A percentile compares a stretch with the other conserved stretches of the same genome.
phyloP scores from a whole-genome alignment of 257 asterid species.

The Asclepias syriaca region DNA sequence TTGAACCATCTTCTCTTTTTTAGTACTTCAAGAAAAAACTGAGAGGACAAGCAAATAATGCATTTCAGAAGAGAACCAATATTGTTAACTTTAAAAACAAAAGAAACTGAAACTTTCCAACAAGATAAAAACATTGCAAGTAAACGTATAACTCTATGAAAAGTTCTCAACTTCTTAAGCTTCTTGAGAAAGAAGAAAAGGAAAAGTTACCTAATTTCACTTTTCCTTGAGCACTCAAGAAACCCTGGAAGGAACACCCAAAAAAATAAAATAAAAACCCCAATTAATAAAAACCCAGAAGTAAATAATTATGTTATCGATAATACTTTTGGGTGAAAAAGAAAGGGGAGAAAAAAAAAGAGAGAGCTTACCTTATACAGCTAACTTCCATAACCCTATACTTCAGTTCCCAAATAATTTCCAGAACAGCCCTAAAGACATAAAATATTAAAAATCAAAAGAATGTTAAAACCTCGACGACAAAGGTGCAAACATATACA shows the following conservation, averaged over 20 bases:
- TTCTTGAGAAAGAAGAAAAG: too few relatives aligned
- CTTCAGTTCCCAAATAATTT: background rate
- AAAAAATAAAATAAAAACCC: background rate
- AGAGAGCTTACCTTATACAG: background rate
- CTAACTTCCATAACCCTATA: background rate
- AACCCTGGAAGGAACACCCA: background rate
- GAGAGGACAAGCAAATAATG: background rate
- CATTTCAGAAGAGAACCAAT: background rate
- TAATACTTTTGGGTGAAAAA: background rate
- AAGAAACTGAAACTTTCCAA: background rate
- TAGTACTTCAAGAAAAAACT: background rate
- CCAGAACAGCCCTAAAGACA: slow-evolving; percentile 7
- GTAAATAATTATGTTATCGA: background rate
- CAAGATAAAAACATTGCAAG: background rate
- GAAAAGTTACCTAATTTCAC: background rate
- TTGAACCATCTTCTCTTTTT: background rate
- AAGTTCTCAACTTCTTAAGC: background rate
- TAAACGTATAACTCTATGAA: background rate
- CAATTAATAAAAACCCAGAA: background rate
- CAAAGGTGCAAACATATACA: background rate
- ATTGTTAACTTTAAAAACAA: background rate
- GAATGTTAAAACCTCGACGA: background rate
- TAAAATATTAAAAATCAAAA: background rate
- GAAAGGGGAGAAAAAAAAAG: too few relatives aligned
- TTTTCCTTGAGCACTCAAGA: background rate